A percentile compares a stretch with the other conserved stretches of the same genome.
Evolutionary conservation across 2,329 filamentous ascomycete genomes (phyloP).

Genomic region (Aspergillus novoparasiticus): DNA sequence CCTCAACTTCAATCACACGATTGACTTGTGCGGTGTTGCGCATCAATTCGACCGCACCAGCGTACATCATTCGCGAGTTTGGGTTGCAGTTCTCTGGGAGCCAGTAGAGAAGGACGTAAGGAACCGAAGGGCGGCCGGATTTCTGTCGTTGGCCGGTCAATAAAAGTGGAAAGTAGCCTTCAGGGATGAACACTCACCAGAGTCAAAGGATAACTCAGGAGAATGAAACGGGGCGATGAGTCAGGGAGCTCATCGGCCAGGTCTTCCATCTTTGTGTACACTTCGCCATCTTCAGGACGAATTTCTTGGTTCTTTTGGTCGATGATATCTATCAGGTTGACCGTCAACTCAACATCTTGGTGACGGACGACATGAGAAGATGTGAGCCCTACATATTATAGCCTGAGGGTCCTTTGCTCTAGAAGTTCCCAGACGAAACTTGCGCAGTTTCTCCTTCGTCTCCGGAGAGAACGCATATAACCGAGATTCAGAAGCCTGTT

Average conservation of each 20-base stretch:
- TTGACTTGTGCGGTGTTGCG: conserved; percentile 90
- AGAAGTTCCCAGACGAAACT: conserved; percentile 91
- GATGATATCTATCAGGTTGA: conserved; percentile 70
- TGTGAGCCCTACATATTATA: conserved; percentile 76
- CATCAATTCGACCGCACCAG: conserved; percentile 94
- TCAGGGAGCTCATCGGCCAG: conserved; percentile 89
- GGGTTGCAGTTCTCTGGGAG: conserved; percentile 88
- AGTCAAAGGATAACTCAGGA: conserved; percentile 88
- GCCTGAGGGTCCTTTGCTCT: conserved; percentile 84
- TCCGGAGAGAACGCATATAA: conserved; percentile 91
- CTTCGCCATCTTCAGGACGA: conserved; percentile 74
- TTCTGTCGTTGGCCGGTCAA: conserved; percentile 52
- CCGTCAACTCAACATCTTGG: conserved; percentile 24
- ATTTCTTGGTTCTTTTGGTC: conserved; percentile 90
- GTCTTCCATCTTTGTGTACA: conserved; percentile 80
- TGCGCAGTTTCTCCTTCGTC: conserved; percentile 86
- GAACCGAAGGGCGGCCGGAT: conserved; percentile 81
- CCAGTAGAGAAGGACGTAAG: conserved; percentile 94
- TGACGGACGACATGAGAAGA: neutral
- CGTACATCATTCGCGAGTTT: conserved; percentile 89
- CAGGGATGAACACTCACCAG: conserved; percentile 58
- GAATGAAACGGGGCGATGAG: conserved; percentile 83
- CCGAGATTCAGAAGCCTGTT: conserved; percentile 69
- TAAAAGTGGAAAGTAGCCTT: neutral
- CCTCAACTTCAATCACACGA: conserved; percentile 80